phyloP scores from a whole-genome alignment of 192 early-diverging fungal genomes.

The Phlyctochytrium arcticum region DNA sequence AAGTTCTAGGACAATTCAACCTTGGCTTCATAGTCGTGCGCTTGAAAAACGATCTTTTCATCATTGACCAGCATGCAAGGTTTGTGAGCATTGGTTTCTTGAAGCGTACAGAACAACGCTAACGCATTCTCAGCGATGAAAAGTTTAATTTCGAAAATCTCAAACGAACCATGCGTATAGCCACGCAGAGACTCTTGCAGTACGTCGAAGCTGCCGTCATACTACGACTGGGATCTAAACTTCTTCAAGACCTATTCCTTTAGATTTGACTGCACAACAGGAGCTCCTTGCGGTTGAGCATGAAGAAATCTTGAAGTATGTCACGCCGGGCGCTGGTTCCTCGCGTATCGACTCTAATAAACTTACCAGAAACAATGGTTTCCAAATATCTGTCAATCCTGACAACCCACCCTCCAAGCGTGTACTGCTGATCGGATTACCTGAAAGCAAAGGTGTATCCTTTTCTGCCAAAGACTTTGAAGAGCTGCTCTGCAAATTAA shows the following conservation, averaged over 20 bases:
- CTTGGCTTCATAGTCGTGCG: slow-evolving; percentile 86
- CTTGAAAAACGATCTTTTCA: slow-evolving; percentile 72
- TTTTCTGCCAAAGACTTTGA: slow-evolving; percentile 76
- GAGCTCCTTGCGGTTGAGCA: slow-evolving; percentile 77
- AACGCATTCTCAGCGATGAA: slow-evolving; percentile 76
- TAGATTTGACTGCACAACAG: slow-evolving; percentile 73
- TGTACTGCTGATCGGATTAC: slow-evolving; percentile 66
- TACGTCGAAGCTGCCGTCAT: slow-evolving; percentile 23
- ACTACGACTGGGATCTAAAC: background rate
- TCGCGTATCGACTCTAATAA: too few relatives aligned
- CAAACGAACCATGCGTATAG: slow-evolving; percentile 39
- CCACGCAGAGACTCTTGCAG: slow-evolving; percentile 48
- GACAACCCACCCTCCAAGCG: slow-evolving; percentile 55
- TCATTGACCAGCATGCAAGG: slow-evolving; percentile 97
- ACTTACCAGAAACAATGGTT: slow-evolving; percentile 65
- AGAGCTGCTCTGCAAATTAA: slow-evolving; percentile 55
- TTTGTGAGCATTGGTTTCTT: background rate
- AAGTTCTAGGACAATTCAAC: slow-evolving; percentile 94
- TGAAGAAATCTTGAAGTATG: slow-evolving; percentile 54
- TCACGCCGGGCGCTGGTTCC: too few relatives aligned
- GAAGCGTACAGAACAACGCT: background rate
- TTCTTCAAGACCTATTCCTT: slow-evolving; percentile 51
- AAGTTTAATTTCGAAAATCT: slow-evolving; percentile 92
- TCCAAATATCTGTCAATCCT: slow-evolving; percentile 64
- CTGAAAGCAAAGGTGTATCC: slow-evolving; percentile 59